phyloP scores from a whole-genome alignment of 345 rosid genomes.

The Raphanus raphanistrum region DNA sequence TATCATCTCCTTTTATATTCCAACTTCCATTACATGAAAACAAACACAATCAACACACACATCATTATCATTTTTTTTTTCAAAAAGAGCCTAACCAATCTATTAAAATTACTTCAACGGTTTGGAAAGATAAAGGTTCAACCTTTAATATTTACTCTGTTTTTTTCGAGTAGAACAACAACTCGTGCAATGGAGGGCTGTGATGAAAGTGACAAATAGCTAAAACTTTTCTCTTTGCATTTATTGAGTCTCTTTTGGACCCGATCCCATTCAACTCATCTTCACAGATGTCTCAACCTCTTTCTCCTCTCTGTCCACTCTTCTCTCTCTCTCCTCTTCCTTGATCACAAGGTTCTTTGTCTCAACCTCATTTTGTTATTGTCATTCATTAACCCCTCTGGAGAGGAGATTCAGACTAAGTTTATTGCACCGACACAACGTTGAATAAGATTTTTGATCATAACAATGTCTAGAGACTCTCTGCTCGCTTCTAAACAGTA shows the following conservation, averaged over 20 bases:
- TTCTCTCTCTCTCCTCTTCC: slow-evolving; percentile 13
- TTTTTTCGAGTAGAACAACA: slow-evolving; percentile 32
- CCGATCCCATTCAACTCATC: slow-evolving; percentile 39
- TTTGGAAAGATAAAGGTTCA: slow-evolving; percentile 18
- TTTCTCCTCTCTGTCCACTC: slow-evolving; percentile 9
- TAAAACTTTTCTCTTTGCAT: slow-evolving; percentile 33
- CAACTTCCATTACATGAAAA: slow-evolving; percentile 32
- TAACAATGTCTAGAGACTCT: slow-evolving; percentile 33
- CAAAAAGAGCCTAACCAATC: neutral
- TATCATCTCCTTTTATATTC: slow-evolving; percentile 11
- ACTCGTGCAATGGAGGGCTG: slow-evolving; percentile 40
- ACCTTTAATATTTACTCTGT: slow-evolving; percentile 23
- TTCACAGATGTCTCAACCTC: slow-evolving; percentile 35
- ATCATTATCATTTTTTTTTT: slow-evolving; percentile 17
- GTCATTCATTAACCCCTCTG: slow-evolving; percentile 16
- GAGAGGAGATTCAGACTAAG: slow-evolving; percentile 10
- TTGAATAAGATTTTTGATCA: slow-evolving; percentile 9
- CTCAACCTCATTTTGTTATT: slow-evolving; percentile 20
- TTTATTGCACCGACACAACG: slow-evolving; percentile 27
- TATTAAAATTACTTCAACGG: slow-evolving; percentile 1
- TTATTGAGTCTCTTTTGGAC: slow-evolving; percentile 39
- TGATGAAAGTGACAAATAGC: slow-evolving; percentile 45
- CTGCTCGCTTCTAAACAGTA: slow-evolving; percentile 35
- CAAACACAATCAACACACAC: slow-evolving; percentile 38
- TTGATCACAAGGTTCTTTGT: slow-evolving; percentile 18